Base-by-base conservation (phyloP, 495 filamentous ascomycete species). In the Rostrohypoxylon terebratum region DNA sequence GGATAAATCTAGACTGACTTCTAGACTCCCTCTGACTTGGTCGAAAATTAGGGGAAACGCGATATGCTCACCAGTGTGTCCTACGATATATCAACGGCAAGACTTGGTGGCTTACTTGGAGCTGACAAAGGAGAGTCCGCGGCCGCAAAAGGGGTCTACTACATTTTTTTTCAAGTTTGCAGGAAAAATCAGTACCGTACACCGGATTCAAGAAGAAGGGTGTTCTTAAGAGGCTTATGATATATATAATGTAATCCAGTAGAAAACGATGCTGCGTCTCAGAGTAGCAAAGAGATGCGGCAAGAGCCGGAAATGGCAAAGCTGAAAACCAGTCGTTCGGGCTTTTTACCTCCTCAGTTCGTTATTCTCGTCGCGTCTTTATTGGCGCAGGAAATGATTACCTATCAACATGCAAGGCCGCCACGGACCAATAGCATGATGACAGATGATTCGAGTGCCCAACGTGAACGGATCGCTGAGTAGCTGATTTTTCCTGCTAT, bases 381-480 rank as follows among this genome's bases (percentile, higher is more conserved):
- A 74, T 74, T 74, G 71, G 71, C 63, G 71, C 71, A 66, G 60
- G 47, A 63, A 38, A 57, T 66, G 66, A 74, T 65, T 66, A 66
- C 58, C 66, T 74, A 74, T 74, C 71, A 69, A 59, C 62, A 69
- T 69, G 71, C 66, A 65, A 69, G 66, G 44, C 62, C 57, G 38
- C 23, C 23, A 16, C 42, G 38, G 18, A 50, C 71, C 71, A 74
- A 74, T 74, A 58, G 66, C 58, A 58, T 69, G 44, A 25, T 74
- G 71, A 69, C 71, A 74, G 57, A 69, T 74, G 66, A 66, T 74
- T 68, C 34, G 44, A 69, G 58, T 63, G 63, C 66, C 71, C 71
- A 74, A 69, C 34, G 42, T 73, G 59, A 54, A 50, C 69, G 64
- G 54, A 72, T 59, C 65, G 61, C 57, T 69, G 58, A 57, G 48